Evolutionary conservation across 177 flowering plant genomes (phyloP).

Genomic region (Vitis hybrid): DNA sequence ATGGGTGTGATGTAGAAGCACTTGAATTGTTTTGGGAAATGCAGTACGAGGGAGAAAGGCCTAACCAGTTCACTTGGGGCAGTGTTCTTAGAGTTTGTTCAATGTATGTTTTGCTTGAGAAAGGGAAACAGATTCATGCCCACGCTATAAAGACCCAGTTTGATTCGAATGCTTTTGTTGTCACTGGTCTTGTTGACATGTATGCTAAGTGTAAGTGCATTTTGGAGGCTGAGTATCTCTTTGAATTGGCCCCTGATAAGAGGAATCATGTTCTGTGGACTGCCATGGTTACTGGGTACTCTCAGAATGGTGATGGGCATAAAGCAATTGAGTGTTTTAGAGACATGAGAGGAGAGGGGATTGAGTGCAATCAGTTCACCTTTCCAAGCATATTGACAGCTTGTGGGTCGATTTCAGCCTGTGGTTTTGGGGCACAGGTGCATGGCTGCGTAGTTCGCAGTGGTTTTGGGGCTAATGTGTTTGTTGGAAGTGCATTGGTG

Average conservation of each 20-base stretch:
- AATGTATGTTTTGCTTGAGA: constrained; percentile 23
- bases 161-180: constrained; percentile 51
- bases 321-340: constrained; percentile 59
- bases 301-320: constrained; percentile 52
- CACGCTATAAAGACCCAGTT: constrained; percentile 48
- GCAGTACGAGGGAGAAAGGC: constrained; percentile 60
- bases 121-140: constrained; percentile 71
- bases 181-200: constrained; percentile 78
- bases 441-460: constrained; percentile 60
- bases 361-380: constrained; percentile 69
- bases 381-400: constrained; percentile 74
- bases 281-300: constrained; percentile 75
- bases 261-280: constrained; percentile 76
- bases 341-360: constrained; percentile 50
- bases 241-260: constrained; percentile 33
- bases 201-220: constrained; percentile 66
- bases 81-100: constrained; percentile 74
- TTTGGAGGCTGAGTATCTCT: constrained; percentile 62
- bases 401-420: constrained; percentile 41
- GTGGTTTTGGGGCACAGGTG: constrained; percentile 62
- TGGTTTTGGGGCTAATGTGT: constrained; percentile 64
- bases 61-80: constrained; percentile 65
- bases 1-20: constrained; percentile 44
- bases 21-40: constrained; percentile 62
- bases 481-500: constrained; percentile 73